Percentiles rank a stretch among this genome's conserved stretches.
These are phyloP conservation scores for Annulohypoxylon stygium DNA, from an alignment of 495 filamentous ascomycete genomes.

Conservation along the genomic window DNA sequence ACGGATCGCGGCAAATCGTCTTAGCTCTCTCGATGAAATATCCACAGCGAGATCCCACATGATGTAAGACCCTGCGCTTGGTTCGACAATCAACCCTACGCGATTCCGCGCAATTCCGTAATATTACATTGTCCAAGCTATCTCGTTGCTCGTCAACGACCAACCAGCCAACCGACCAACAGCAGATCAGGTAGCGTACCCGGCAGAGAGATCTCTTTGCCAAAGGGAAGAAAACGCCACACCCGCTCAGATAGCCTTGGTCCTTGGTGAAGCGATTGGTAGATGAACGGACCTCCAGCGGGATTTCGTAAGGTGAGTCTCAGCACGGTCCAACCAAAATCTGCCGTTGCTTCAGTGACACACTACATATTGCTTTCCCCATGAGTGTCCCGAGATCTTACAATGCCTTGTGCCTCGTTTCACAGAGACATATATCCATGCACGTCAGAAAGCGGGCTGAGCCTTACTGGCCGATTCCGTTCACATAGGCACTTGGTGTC, in stretches of 20 bases:
- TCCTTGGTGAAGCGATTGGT: conserved; percentile 9
- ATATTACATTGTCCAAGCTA: conserved; percentile 12
- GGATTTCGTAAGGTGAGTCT: background rate
- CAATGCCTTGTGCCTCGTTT: conserved; percentile 25
- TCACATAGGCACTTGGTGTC: conserved; percentile 23
- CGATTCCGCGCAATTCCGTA: conserved; percentile 1
- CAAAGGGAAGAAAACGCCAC: conserved; percentile 24
- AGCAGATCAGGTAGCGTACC: background rate
- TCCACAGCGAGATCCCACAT: conserved; percentile 32
- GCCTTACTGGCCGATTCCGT: conserved; percentile 18
- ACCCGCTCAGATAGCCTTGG: conserved; percentile 15
- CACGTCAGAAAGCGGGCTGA: conserved; percentile 40
- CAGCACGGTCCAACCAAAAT: conserved; percentile 11
- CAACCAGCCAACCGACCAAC: conserved; percentile 35
- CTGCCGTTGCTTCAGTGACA: conserved; percentile 25
- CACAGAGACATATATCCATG: conserved; percentile 12
- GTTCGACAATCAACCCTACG: conserved; percentile 29
- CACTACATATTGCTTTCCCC: conserved; percentile 13
- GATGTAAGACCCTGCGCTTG: conserved; percentile 43
- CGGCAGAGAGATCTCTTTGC: conserved; percentile 8
- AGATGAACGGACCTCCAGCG: conserved; percentile 6
- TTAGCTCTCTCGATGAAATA: conserved; percentile 34
- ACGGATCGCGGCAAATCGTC: conserved; percentile 39
- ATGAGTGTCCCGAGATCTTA: conserved; percentile 24
- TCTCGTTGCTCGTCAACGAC: background rate